Evolutionary conservation across 2,329 filamentous ascomycete genomes (phyloP), one percentile per base, ranked within the genome.

Genomic region (Cercospora beticola): DNA sequence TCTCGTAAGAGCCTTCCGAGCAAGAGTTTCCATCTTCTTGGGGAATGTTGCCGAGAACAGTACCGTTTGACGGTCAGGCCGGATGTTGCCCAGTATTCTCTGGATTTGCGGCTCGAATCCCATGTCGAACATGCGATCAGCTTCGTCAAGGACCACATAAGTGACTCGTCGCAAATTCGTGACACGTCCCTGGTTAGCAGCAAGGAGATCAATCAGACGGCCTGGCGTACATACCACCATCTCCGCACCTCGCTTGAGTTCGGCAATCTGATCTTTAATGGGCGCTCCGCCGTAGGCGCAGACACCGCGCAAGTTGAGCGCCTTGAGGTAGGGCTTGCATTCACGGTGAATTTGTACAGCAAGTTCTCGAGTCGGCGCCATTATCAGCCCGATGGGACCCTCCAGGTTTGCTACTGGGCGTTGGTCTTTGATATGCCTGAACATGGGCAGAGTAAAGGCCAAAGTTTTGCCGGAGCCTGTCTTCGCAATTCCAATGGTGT

Each of bases 41-140:
- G 95, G 95, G 85, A 98, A 97, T 0, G 95, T 99, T 4, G 95
- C 95, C 0, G 95, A 98, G 80, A 98, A 99, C 26, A 98, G 86
- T 62, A 98, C 93, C 0, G 93, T 97, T 78, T 99, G 95, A 62
- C 92, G 90, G 78, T 97, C 92, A 0, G 95, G 94, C 59, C 95
- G 90, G 78, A 97, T 91, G 76, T 95, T 97, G 73, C 89, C 89
- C 78, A 98, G 89, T 68, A 99, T 95, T 80, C 97, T 97, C 88
- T 95, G 95, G 64, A 99, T 94, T 79, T 99, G 95, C 2, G 95
- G 94, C 81, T 97, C 94, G 77, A 99, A 99, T 14, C 95, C 95
- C 95, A 99, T 98, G 79, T 99, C 95, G 68, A 98, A 97, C 95
- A 99, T 98, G 70, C 95, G 91, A 81, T 99, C 95, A 59, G 95